Percentiles rank a stretch among this genome's conserved stretches.
Conservation (phyloP, 371 early-diverging fungal species). For the Thermomucor indicae-seudaticae region DNA sequence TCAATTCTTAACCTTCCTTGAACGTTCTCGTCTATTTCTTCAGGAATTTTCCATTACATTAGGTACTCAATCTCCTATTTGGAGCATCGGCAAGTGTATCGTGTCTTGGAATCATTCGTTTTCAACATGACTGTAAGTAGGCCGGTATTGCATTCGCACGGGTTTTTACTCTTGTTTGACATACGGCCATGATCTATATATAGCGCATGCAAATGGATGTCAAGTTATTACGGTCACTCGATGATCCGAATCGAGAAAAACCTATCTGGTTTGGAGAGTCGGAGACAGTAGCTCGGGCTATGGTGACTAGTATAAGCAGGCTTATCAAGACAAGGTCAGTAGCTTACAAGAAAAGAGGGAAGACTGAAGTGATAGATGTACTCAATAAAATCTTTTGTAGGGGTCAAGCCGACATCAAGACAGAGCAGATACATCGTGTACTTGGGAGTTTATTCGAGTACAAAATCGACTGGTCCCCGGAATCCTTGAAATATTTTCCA, state of each 20-base stretch:
- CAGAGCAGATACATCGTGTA: constrained; percentile 51
- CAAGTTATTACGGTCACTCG: constrained; percentile 54
- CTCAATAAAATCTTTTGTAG: constrained; percentile 11
- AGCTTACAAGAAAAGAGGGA: too few relatives aligned
- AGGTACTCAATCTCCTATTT: constrained; percentile 59
- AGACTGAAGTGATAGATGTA: background rate
- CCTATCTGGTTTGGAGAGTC: constrained; percentile 66
- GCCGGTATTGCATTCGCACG: background rate
- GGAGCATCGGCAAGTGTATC: constrained; percentile 65
- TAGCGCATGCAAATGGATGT: constrained; percentile 60
- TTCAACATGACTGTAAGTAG: constrained; percentile 50
- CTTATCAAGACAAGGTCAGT: constrained; percentile 50
- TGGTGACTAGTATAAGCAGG: constrained; percentile 54
- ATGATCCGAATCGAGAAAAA: constrained; percentile 58
- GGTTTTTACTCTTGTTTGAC: too few relatives aligned
- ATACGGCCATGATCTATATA: too few relatives aligned
- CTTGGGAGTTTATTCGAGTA: constrained; percentile 50
- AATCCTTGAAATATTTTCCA: constrained; percentile 51
- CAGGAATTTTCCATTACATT: constrained; percentile 58
- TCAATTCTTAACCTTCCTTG: constrained; percentile 33
- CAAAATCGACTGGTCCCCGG: constrained; percentile 54
- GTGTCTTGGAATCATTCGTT: constrained; percentile 60
- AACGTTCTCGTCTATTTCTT: constrained; percentile 37
- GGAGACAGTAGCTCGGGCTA: constrained; percentile 57
- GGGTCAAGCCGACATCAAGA: constrained; percentile 59